Conservation (phyloP, 148 eudicot genomes). For the Rhododendron henanense region DNA sequence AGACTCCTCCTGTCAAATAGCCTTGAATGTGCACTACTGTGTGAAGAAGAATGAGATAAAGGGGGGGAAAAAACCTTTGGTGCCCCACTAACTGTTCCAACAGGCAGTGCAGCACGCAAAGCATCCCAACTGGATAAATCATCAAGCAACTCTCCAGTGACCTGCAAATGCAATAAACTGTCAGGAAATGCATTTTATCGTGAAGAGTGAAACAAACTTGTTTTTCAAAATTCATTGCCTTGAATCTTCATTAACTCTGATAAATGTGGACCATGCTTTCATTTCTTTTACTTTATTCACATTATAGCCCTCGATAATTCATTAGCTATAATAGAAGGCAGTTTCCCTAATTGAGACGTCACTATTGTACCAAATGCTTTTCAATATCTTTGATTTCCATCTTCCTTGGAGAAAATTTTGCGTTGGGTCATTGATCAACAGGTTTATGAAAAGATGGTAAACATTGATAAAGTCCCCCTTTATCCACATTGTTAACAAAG, state of each 20-base stretch:
- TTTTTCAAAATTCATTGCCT: background rate
- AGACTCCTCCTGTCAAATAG: background rate
- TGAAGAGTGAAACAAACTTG: background rate
- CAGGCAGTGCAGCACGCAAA: constrained; percentile 93
- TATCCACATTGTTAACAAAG: background rate
- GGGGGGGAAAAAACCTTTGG: constrained; percentile 61
- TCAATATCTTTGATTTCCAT: background rate
- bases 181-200: background rate
- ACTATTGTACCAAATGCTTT: background rate
- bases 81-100: constrained; percentile 99
- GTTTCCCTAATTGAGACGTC: background rate
- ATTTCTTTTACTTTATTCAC: background rate
- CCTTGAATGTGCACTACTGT: background rate
- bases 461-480: background rate
- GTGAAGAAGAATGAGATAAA: background rate
- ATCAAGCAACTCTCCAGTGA: constrained; percentile 82
- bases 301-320: background rate
- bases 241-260: background rate
- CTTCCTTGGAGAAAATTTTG: background rate
- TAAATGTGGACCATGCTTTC: background rate
- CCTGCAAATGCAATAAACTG: constrained; percentile 43
- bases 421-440: background rate
- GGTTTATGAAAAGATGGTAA: background rate
- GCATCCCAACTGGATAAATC: constrained; percentile 86
- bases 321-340: background rate